Evolutionary conservation across 1,284 basidiomycete species (phyloP).

Genomic region (Veloboletus limbatus): DNA sequence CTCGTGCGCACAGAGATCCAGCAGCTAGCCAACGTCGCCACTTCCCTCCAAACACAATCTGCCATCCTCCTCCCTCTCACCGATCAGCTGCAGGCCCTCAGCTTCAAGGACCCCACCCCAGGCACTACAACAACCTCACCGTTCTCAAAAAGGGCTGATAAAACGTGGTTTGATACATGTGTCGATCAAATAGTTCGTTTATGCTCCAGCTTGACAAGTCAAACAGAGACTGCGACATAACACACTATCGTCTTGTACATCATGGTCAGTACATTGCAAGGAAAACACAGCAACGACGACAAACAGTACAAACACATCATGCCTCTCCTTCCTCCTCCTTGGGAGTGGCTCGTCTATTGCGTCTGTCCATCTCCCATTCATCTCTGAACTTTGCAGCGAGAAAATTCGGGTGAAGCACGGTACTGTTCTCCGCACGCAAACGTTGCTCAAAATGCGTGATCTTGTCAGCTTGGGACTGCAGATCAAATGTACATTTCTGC

Average conservation of each 20-base stretch:
- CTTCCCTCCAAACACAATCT: slow-evolving; percentile 36
- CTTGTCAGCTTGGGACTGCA: slow-evolving; percentile 69
- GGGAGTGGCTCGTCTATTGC: slow-evolving; percentile 19
- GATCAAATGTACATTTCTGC: slow-evolving; percentile 63
- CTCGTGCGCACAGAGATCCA: slow-evolving; percentile 41
- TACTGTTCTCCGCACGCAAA: slow-evolving; percentile 46
- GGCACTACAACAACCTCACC: slow-evolving; percentile 2
- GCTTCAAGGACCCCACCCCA: slow-evolving; percentile 22
- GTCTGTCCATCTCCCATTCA: slow-evolving; percentile 36
- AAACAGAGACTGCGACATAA: neutral
- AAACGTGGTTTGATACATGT: slow-evolving; percentile 60
- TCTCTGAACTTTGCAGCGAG: slow-evolving; percentile 62
- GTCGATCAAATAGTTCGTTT: slow-evolving; percentile 53
- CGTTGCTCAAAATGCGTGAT: slow-evolving; percentile 63
- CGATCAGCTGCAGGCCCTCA: slow-evolving; percentile 33
- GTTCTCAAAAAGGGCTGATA: slow-evolving; percentile 28
- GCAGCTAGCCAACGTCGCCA: slow-evolving; percentile 37
- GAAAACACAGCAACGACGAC: neutral
- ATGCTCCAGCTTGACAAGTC: slow-evolving; percentile 19
- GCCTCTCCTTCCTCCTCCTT: slow-evolving; percentile 35
- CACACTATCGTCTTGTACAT: slow-evolving; percentile 15
- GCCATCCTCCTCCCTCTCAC: slow-evolving; percentile 22
- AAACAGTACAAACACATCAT: slow-evolving; percentile 16
- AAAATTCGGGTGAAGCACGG: slow-evolving; percentile 63
- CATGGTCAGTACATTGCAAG: slow-evolving; percentile 17